A percentile compares a stretch with the other conserved stretches of the same genome.
Evolutionary conservation across 2,329 filamentous ascomycete species (phyloP).

Genomic region (Xylaria sp.): DNA sequence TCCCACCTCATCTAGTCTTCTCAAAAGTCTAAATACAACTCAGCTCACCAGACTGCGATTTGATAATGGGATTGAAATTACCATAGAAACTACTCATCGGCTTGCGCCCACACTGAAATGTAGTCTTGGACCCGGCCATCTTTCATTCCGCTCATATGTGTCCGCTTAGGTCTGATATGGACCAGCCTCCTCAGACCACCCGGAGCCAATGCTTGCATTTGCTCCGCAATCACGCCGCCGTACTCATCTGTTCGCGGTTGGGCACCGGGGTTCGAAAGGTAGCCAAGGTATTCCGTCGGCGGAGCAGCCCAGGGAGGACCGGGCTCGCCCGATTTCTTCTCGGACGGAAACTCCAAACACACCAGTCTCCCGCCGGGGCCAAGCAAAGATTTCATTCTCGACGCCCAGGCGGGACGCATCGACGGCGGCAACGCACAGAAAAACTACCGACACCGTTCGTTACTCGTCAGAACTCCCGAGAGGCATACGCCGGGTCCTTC

Average conservation of each 20-base stretch:
- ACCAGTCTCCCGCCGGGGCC: constrained; percentile 61
- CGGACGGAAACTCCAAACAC: constrained; percentile 81
- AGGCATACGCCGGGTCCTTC: background rate
- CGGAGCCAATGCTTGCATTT: constrained; percentile 50
- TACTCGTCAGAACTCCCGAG: constrained; percentile 11
- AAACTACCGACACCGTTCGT: constrained; percentile 57
- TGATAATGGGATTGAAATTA: background rate
- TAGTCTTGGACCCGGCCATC: constrained; percentile 55
- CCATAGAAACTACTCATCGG: constrained; percentile 4
- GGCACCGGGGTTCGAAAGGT: constrained; percentile 76
- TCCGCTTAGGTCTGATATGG: constrained; percentile 62
- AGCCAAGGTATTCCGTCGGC: constrained; percentile 75
- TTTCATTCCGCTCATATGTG: constrained; percentile 57
- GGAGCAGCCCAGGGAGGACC: constrained; percentile 80
- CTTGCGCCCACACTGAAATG: constrained; percentile 61
- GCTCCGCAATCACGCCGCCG: constrained; percentile 51
- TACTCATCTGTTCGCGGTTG: constrained; percentile 67
- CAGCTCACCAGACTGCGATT: background rate
- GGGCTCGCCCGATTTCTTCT: constrained; percentile 70
- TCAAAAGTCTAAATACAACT: background rate
- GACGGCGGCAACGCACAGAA: constrained; percentile 68
- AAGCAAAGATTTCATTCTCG: constrained; percentile 59
- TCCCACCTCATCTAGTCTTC: too few relatives aligned
- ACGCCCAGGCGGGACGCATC: constrained; percentile 56
- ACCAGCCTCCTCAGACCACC: constrained; percentile 57